These are phyloP conservation scores for Kluyveromyces lactis DNA, from an alignment of 805 yeast species.

Conservation along the genomic window DNA sequence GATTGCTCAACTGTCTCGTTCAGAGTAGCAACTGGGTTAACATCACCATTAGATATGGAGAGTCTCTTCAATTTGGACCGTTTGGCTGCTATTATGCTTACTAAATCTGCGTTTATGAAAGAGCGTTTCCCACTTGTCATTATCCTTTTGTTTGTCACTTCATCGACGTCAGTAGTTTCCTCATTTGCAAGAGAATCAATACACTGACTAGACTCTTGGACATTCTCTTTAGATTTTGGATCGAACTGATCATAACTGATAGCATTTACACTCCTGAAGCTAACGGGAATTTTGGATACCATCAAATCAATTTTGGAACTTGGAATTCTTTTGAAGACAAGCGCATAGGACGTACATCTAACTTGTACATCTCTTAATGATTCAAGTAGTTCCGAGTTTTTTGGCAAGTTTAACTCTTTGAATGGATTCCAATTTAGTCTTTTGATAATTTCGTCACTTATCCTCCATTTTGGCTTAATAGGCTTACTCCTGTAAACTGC, in stretches of 20 bases:
- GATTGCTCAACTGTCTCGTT: no score
- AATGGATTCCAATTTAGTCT: constrained; percentile 19
- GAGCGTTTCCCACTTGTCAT: constrained; percentile 13
- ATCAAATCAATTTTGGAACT: not conserved
- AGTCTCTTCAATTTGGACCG: constrained; percentile 4
- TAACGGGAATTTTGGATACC: no score
- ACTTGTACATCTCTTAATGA: not conserved
- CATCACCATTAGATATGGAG: not conserved
- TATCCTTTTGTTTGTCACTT: not conserved
- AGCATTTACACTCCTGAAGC: no score
- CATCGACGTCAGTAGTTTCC: not conserved
- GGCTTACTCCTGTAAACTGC: no score
- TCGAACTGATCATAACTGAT: no score
- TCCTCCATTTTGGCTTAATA: constrained; percentile 10
- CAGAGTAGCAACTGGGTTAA: no score
- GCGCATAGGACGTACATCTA: not conserved
- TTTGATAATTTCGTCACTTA: constrained; percentile 9
- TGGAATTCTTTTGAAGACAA: not conserved
- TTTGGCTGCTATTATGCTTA: constrained; percentile 8
- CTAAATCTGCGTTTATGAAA: constrained; percentile 17
- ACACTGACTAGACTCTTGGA: no score
- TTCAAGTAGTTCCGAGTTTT: not conserved
- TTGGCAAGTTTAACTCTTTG: not conserved
- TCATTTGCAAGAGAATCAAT: no score
- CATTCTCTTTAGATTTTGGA: no score